These are phyloP conservation scores for Sarocladium kiliense DNA, from an alignment of 2,329 filamentous ascomycete species.

Conservation along the genomic window DNA sequence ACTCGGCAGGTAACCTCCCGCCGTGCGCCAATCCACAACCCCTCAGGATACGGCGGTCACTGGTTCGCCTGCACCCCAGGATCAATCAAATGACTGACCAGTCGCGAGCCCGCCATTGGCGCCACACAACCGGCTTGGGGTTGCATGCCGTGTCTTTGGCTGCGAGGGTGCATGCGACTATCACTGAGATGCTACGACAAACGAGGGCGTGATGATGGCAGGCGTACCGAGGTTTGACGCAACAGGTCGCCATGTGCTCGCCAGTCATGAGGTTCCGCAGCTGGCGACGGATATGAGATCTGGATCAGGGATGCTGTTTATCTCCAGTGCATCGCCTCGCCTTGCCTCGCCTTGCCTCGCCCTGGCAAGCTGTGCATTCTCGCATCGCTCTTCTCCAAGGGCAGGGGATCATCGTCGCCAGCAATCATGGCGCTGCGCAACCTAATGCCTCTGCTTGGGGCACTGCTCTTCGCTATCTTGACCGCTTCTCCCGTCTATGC, in stretches of 20 bases:
- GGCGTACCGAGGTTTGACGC: conserved; percentile 3
- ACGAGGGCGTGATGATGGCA: neutral
- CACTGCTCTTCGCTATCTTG: neutral
- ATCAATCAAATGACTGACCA: neutral
- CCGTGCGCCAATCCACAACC: neutral
- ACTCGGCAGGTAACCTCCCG: conserved; percentile 4
- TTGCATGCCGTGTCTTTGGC: neutral
- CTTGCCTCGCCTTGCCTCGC: neutral
- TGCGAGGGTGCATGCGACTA: conserved; percentile 3
- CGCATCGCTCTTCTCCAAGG: neutral
- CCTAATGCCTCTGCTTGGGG: neutral
- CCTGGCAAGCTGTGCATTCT: neutral
- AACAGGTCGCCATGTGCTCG: neutral
- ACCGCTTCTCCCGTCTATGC: neutral
- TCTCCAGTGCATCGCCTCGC: neutral
- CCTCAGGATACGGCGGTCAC: neutral
- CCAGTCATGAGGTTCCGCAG: neutral
- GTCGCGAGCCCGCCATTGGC: neutral
- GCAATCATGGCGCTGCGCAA: neutral
- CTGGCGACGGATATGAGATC: neutral
- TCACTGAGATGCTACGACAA: neutral
- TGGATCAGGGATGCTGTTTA: neutral
- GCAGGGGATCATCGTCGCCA: neutral
- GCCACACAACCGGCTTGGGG: neutral
- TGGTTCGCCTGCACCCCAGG: neutral